These are phyloP conservation scores for Euphorbia schlechtendalii DNA, from an alignment of 441 rosid species.

Conservation along the genomic window DNA sequence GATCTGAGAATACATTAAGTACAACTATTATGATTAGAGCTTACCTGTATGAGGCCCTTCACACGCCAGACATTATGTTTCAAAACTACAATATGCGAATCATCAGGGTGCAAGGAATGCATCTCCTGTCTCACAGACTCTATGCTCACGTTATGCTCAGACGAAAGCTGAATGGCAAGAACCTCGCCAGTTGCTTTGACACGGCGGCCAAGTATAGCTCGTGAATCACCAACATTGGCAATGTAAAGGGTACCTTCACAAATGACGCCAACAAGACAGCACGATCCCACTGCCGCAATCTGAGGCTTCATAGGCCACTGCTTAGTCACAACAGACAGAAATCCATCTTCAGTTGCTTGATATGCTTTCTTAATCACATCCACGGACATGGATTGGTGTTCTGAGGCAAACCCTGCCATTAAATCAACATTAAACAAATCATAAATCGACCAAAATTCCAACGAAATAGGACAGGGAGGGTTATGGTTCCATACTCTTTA, in stretches of 20 bases:
- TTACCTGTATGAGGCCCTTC: slow-evolving; percentile 93
- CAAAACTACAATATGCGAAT: slow-evolving; percentile 69
- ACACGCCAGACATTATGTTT: slow-evolving; percentile 96
- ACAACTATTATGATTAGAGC: too few species aligned
- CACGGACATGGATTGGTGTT: slow-evolving; percentile 67
- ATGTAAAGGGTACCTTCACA: slow-evolving; percentile 74
- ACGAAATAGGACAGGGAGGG: too few species aligned
- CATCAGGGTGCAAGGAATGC: slow-evolving; percentile 80
- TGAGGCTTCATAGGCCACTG: slow-evolving; percentile 82
- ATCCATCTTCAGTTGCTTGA: slow-evolving; percentile 92
- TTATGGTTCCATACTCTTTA: too few species aligned
- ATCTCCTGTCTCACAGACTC: slow-evolving; percentile 91
- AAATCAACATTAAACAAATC: slow-evolving; percentile 7
- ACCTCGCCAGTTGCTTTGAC: slow-evolving; percentile 80
- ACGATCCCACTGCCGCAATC: slow-evolving; percentile 90
- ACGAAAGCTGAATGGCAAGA: slow-evolving; percentile 71
- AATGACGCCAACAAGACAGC: slow-evolving; percentile 78
- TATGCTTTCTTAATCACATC: slow-evolving; percentile 79
- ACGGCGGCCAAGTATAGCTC: slow-evolving; percentile 77
- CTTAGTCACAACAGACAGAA: slow-evolving; percentile 59
- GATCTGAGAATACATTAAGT: too few species aligned
- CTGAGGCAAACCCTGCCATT: slow-evolving; percentile 66
- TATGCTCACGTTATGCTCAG: slow-evolving; percentile 75
- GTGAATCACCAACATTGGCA: slow-evolving; percentile 88
- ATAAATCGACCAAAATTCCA: too few species aligned